These are phyloP conservation scores for Castanea sativa DNA, from an alignment of 306 rosid genomes.

Conservation along the genomic window DNA sequence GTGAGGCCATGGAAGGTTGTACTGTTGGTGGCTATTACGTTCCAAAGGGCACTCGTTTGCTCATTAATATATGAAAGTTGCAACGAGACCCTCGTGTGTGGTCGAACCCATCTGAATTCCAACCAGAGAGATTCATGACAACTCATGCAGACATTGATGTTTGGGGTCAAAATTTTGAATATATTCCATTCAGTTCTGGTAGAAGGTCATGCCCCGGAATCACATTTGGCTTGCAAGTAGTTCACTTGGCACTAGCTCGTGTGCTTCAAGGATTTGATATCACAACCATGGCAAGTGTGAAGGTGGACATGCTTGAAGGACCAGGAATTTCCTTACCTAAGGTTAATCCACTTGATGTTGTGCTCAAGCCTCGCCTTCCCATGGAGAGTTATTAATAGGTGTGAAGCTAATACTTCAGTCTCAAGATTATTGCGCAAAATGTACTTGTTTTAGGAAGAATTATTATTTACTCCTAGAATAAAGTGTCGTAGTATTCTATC, in stretches of 20 bases:
- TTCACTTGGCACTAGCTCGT: conserved; percentile 29
- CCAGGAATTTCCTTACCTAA: conserved; percentile 31
- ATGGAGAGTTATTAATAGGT: conserved; percentile 6
- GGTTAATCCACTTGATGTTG: background rate
- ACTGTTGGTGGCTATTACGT: conserved; percentile 1
- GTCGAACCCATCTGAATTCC: conserved; percentile 26
- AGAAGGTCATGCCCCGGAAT: conserved; percentile 35
- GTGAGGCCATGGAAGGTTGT: conserved; percentile 43
- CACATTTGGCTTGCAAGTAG: conserved; percentile 22
- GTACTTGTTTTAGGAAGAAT: background rate
- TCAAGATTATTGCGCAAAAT: too few relatives aligned
- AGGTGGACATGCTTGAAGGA: conserved; percentile 37
- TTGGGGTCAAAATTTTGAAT: conserved; percentile 15
- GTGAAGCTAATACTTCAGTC: too few relatives aligned
- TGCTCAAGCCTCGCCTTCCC: conserved; percentile 37
- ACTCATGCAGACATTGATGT: background rate
- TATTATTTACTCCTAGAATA: background rate
- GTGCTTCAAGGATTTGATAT: conserved; percentile 35
- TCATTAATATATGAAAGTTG: conserved; percentile 34
- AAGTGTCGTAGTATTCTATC: background rate
- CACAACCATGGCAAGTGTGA: background rate
- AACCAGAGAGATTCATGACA: conserved; percentile 31
- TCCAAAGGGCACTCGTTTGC: conserved; percentile 32
- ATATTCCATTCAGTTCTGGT: conserved; percentile 32
- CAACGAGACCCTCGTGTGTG: conserved; percentile 35